These are phyloP conservation scores for Xylaria sp. DNA, from an alignment of 2,329 filamentous ascomycete species.

Conservation along the genomic window DNA sequence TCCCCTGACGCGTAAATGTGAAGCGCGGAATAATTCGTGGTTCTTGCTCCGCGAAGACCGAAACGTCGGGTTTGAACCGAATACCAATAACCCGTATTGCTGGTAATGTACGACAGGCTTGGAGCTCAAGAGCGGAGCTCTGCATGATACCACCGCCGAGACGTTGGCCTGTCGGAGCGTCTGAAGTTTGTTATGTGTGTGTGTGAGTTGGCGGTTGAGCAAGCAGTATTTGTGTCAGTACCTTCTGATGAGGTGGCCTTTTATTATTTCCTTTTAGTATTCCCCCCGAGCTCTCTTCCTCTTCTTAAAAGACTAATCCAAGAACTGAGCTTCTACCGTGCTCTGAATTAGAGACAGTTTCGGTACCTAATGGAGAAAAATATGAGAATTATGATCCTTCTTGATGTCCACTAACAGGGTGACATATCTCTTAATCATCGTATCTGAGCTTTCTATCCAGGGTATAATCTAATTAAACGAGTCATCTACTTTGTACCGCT, in stretches of 20 bases:
- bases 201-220: slow-evolving; percentile 52
- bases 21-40: slow-evolving; percentile 33
- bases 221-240: slow-evolving; percentile 52
- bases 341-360: slow-evolving; percentile 52
- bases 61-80: slow-evolving; percentile 38
- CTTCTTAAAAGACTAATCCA: slow-evolving; percentile 54
- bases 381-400: slow-evolving; percentile 46
- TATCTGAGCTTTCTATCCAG: slow-evolving; percentile 31
- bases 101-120: slow-evolving; percentile 38
- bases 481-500: slow-evolving; percentile 23
- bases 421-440: background rate
- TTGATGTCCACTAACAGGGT: slow-evolving; percentile 4
- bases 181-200: slow-evolving; percentile 52
- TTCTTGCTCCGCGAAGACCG: slow-evolving; percentile 38
- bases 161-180: slow-evolving; percentile 41
- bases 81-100: slow-evolving; percentile 43
- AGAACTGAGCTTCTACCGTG: slow-evolving; percentile 51
- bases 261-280: slow-evolving; percentile 60
- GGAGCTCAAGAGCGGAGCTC: slow-evolving; percentile 40
- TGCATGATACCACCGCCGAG: slow-evolving; percentile 43
- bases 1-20: slow-evolving; percentile 14
- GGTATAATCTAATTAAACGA: slow-evolving; percentile 34
- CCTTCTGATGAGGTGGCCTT: slow-evolving; percentile 52
- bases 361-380: slow-evolving; percentile 56
- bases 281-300: slow-evolving; percentile 52